These are phyloP conservation scores for Sextonia rubra DNA, from an alignment of 164 flowering plant genomes.

Conservation along the genomic window DNA sequence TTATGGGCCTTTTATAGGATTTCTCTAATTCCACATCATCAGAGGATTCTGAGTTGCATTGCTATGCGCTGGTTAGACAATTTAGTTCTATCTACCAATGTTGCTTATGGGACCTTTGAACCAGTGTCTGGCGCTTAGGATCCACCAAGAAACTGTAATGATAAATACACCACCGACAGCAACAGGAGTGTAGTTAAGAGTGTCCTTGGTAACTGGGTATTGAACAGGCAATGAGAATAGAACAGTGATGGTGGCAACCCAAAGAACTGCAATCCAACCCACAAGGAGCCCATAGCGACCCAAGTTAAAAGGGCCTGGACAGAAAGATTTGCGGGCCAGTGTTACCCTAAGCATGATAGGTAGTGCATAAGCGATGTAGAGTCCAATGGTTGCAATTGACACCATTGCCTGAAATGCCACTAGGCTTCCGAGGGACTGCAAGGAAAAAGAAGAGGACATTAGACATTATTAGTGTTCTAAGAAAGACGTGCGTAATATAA, in stretches of 20 bases:
- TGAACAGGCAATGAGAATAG: conserved; percentile 89
- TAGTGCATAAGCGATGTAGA: conserved; percentile 87
- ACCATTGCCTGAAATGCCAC: conserved; percentile 76
- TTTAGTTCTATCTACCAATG: conserved; percentile 17
- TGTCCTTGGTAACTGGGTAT: conserved; percentile 65
- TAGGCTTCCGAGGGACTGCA: conserved; percentile 81
- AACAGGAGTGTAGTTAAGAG: conserved; percentile 88
- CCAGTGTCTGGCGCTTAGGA: conserved; percentile 71
- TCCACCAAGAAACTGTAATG: conserved; percentile 52
- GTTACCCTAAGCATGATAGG: conserved; percentile 91
- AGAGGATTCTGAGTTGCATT: background rate
- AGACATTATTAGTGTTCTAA: background rate
- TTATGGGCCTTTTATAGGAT: background rate
- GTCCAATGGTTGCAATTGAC: conserved; percentile 89
- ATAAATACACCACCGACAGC: conserved; percentile 76
- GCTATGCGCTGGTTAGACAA: background rate
- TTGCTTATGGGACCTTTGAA: conserved; percentile 74
- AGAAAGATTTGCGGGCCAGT: conserved; percentile 65
- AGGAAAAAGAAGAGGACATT: background rate
- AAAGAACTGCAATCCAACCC: conserved; percentile 87
- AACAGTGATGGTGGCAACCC: conserved; percentile 80
- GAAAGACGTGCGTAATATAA: no score
- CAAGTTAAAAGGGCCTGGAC: conserved; percentile 82
- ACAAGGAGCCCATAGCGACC: conserved; percentile 69
- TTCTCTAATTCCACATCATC: background rate